Evolutionary conservation across 768 basidiomycete species (phyloP).

Genomic region (Psilocybe sp.): DNA sequence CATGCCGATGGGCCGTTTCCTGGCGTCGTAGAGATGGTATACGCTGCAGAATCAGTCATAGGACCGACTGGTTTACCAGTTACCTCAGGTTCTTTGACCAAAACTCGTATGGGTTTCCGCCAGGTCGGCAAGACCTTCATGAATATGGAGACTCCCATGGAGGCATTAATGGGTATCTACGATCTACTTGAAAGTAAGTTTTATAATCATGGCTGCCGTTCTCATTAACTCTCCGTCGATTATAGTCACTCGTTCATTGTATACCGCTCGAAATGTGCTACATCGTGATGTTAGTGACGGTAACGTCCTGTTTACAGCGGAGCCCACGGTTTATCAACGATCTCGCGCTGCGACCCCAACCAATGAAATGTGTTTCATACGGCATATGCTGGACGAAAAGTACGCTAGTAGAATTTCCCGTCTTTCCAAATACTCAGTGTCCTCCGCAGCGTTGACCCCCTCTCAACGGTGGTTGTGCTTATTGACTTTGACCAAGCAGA

Average conservation of each 20-base stretch:
- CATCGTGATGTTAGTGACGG: conserved; percentile 7
- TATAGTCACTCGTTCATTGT: conserved; percentile 6
- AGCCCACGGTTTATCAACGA: too few relatives aligned
- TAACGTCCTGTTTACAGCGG: neutral
- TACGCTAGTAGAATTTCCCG: neutral
- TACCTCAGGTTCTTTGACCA: neutral
- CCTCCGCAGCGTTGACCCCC: neutral
- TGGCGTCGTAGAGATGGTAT: neutral
- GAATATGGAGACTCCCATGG: conserved; percentile 1
- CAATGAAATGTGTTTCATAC: neutral
- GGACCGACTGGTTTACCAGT: neutral
- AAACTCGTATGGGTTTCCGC: neutral
- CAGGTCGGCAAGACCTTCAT: neutral
- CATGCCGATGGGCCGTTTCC: neutral
- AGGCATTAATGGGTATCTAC: neutral
- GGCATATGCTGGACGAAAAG: conserved; percentile 3
- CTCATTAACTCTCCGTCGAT: neutral
- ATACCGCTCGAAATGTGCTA: conserved; percentile 1
- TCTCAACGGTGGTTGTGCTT: conserved; percentile 1
- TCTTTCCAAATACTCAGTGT: neutral
- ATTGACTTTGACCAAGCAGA: conserved; percentile 6
- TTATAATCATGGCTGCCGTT: neutral
- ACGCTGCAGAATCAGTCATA: neutral
- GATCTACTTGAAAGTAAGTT: conserved; percentile 12
- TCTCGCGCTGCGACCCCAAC: neutral